These are phyloP conservation scores for Neoboletus magnificus DNA, from an alignment of 768 basidiomycete species.

Conservation along the genomic window DNA sequence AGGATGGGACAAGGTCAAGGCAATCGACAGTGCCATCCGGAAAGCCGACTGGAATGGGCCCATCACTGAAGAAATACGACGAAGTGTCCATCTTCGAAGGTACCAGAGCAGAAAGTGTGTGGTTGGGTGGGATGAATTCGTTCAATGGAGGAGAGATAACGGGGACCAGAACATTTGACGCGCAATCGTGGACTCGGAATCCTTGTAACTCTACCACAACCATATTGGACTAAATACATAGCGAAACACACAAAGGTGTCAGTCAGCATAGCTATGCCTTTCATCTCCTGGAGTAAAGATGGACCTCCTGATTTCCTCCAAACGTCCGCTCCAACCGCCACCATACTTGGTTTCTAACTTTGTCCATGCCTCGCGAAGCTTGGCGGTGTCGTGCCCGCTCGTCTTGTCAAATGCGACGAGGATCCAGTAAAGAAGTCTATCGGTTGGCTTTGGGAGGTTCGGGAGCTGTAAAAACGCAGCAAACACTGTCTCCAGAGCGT, in stretches of 20 bases:
- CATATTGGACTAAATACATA: constrained; percentile 6
- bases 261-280: background rate
- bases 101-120: constrained; percentile 75
- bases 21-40: constrained; percentile 85
- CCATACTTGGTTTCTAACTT: constrained; percentile 56
- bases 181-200: background rate
- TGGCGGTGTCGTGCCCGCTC: constrained; percentile 47
- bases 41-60: constrained; percentile 88
- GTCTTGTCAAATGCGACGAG: constrained; percentile 61
- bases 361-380: constrained; percentile 56
- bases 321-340: constrained; percentile 40
- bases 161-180: constrained; percentile 36
- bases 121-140: constrained; percentile 75
- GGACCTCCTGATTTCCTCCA: constrained; percentile 42
- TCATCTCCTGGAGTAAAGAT: constrained; percentile 27
- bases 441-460: constrained; percentile 39
- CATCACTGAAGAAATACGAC: constrained; percentile 78
- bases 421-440: constrained; percentile 60
- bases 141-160: constrained; percentile 62
- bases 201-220: constrained; percentile 8
- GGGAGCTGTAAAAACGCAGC: constrained; percentile 61
- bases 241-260: background rate
- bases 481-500: constrained; percentile 56
- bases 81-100: constrained; percentile 70
- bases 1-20: constrained; percentile 90